A percentile compares a stretch with the other conserved stretches of the same genome.
These are phyloP conservation scores for Chaetothyriales sp. DNA, from an alignment of 2,329 filamentous ascomycete genomes.

Conservation along the genomic window DNA sequence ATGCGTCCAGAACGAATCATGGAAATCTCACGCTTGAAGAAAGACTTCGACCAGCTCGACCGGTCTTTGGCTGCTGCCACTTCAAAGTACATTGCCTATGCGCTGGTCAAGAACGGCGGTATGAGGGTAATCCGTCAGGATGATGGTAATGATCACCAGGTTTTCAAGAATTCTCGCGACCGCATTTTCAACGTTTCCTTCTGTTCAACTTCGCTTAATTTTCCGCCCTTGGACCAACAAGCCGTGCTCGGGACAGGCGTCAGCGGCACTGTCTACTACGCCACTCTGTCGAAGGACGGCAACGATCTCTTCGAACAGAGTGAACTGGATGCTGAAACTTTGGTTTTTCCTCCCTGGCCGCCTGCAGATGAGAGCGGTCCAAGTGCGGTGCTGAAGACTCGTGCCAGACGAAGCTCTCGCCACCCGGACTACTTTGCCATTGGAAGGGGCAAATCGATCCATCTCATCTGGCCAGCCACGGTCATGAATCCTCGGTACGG, in stretches of 20 bases:
- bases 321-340: constrained; percentile 69
- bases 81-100: constrained; percentile 84
- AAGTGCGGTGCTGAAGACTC: constrained; percentile 86
- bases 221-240: constrained; percentile 50
- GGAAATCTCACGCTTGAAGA: constrained; percentile 88
- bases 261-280: constrained; percentile 95
- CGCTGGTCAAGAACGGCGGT: constrained; percentile 83
- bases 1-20: constrained; percentile 72
- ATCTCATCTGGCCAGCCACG: constrained; percentile 57
- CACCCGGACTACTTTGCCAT: constrained; percentile 93
- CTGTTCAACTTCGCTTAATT: constrained; percentile 49
- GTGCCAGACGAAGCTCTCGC: constrained; percentile 74
- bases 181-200: constrained; percentile 89
- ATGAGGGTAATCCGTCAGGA: constrained; percentile 89
- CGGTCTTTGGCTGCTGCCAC: constrained; percentile 83
- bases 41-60: constrained; percentile 95
- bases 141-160: constrained; percentile 77
- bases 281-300: constrained; percentile 60
- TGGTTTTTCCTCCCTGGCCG: constrained; percentile 76
- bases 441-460: constrained; percentile 88
- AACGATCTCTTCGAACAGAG: constrained; percentile 68
- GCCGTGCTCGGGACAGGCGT: constrained; percentile 84
- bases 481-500: constrained; percentile 39
- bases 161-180: constrained; percentile 83
- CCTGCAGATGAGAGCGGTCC: constrained; percentile 81